A percentile compares a stretch with the other conserved stretches of the same genome.
phyloP scores from a whole-genome alignment of 768 basidiomycete genomes.

The Zangia roseola region DNA sequence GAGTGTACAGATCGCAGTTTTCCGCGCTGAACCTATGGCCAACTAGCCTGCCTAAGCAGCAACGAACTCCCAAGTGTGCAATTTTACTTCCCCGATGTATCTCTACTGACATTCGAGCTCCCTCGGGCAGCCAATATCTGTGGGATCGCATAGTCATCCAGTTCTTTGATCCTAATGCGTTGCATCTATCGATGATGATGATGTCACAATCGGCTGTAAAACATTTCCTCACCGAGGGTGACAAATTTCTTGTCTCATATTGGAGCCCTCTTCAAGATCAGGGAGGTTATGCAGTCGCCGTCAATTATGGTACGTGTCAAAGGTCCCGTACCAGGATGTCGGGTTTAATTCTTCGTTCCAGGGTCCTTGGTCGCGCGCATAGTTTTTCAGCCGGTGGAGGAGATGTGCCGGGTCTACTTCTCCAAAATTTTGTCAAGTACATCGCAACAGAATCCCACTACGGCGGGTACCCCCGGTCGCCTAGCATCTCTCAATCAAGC shows the following conservation, averaged over 20 bases:
- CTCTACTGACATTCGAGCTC: neutral
- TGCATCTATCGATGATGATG: slow-evolving; percentile 76
- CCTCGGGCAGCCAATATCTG: neutral
- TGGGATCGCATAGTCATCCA: slow-evolving; percentile 10
- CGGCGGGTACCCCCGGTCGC: neutral
- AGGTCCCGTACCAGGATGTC: neutral
- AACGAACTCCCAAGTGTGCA: slow-evolving; percentile 17
- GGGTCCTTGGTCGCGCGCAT: slow-evolving; percentile 92
- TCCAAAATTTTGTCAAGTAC: slow-evolving; percentile 54
- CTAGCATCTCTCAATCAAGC: slow-evolving; percentile 36
- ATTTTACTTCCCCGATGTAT: neutral
- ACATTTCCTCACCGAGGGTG: slow-evolving; percentile 93
- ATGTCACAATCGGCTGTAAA: slow-evolving; percentile 88
- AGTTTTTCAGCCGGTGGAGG: slow-evolving; percentile 93
- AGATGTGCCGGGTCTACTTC: slow-evolving; percentile 87
- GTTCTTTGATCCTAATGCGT: slow-evolving; percentile 46
- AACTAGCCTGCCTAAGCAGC: slow-evolving; percentile 21
- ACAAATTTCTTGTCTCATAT: slow-evolving; percentile 84
- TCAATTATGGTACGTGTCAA: slow-evolving; percentile 78
- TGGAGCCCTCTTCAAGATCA: slow-evolving; percentile 85
- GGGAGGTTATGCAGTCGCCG: slow-evolving; percentile 93
- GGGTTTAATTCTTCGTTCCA: slow-evolving; percentile 29
- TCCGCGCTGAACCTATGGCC: slow-evolving; percentile 37
- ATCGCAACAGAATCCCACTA: slow-evolving; percentile 3
- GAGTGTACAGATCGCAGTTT: slow-evolving; percentile 51